Evolutionary conservation across 2,329 filamentous ascomycete genomes (phyloP), one percentile per base, ranked within the genome.

Genomic region (Bipolaris zeicola): DNA sequence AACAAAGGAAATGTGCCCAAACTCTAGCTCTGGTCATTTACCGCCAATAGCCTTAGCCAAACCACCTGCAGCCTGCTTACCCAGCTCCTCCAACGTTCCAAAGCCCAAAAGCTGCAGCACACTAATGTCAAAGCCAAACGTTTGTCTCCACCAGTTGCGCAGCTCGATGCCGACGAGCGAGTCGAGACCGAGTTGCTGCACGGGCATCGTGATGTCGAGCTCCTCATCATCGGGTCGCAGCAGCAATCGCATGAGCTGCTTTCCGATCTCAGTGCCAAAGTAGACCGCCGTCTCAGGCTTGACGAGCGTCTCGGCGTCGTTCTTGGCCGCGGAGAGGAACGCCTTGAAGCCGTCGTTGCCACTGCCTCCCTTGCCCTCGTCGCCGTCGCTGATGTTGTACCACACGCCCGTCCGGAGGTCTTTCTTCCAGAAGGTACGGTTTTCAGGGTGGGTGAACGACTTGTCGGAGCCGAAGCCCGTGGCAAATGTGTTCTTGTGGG

Each of bases 91-190:
- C 34, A 70, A 39, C 14, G 38, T 62, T 3, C 61, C 66, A 36
- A 57, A 53, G 4, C 61, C 47, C 51, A 69, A 5, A 13, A 72
- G 64, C 45, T 72, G 64, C 36, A 73, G 18, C 1, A 64, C 60
- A 24, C 52, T 67, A 14, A 71, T 60, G 18, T 69, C 62, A 1
- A 67, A 53, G 0, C 71, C 71, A 5, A 80, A 60, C 4, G 60
- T 62, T 55, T 71, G 69, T 31, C 66, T 72, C 48, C 76, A 69
- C 78, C 77, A 80, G 26, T 65, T 70, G 0, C 77, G 65, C 24
- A 80, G 60, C 55, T 80, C 78, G 3, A 79, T 69, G 0, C 63
- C 69, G 39, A 75, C 65, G 8, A 77, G 45, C 8, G 64, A 69
- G 45, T 77, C 75, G 28, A 76, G 39, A 0, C 74, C 73, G 16